Conservation (phyloP, 768 basidiomycete species). For the Suillus ampliporus region DNA sequence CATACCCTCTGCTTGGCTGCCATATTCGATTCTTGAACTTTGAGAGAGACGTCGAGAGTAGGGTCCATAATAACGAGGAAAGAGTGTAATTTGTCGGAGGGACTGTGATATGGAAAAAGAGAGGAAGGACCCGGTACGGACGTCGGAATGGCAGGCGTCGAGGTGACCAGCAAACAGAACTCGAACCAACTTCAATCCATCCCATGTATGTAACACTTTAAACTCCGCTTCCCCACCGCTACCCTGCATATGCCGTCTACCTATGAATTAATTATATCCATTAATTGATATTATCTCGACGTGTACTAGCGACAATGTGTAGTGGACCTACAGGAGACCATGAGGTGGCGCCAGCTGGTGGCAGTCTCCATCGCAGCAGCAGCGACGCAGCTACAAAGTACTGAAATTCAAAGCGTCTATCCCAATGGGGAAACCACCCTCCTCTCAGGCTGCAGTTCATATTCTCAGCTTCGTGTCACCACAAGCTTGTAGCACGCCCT, state of each 20-base stretch:
- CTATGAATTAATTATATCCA: neutral
- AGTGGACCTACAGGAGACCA: no score
- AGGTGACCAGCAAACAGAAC: conserved; percentile 28
- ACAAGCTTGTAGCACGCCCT: neutral
- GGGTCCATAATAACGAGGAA: conserved; percentile 48
- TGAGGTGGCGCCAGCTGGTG: conserved; percentile 1
- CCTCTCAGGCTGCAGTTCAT: no score
- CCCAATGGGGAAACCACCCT: neutral
- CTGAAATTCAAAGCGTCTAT: conserved; percentile 1
- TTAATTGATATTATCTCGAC: no score
- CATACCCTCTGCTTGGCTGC: conserved; percentile 51
- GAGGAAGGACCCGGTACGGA: conserved; percentile 41
- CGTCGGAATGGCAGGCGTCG: conserved; percentile 25
- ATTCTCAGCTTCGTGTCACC: neutral
- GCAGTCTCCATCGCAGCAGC: no score
- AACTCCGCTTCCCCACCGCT: conserved; percentile 30
- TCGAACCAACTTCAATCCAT: conserved; percentile 20
- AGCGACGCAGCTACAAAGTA: neutral
- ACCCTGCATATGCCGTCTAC: neutral
- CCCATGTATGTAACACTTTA: conserved; percentile 17
- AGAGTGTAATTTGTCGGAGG: conserved; percentile 40
- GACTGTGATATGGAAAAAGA: conserved; percentile 44
- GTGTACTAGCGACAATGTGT: no score
- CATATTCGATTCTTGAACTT: conserved; percentile 35
- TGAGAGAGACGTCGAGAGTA: conserved; percentile 31